A percentile compares a stretch with the other conserved stretches of the same genome.
These are phyloP conservation scores for Penicillium sp. DNA, from an alignment of 2,329 filamentous ascomycete genomes.

Conservation along the genomic window DNA sequence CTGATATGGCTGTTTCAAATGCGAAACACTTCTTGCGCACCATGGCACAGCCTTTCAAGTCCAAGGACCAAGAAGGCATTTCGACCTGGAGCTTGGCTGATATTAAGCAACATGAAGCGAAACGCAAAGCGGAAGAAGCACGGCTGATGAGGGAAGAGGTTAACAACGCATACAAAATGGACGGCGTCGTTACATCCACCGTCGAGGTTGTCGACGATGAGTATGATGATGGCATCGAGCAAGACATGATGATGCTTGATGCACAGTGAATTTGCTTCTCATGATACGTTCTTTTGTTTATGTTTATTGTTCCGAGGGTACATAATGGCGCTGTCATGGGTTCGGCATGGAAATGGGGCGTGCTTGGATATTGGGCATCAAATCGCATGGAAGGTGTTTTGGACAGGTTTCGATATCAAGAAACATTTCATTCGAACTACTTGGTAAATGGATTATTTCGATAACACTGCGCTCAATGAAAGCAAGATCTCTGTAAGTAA, in stretches of 20 bases:
- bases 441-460: no score
- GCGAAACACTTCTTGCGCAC: constrained; percentile 83
- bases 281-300: constrained; percentile 5
- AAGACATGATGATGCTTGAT: constrained; percentile 41
- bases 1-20: constrained; percentile 86
- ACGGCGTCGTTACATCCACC: constrained; percentile 21
- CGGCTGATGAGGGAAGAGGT: constrained; percentile 54
- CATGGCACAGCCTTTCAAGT: constrained; percentile 86
- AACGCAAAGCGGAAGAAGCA: constrained; percentile 67
- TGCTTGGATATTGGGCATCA: constrained; percentile 16
- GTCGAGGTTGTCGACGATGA: constrained; percentile 28
- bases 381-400: constrained; percentile 23
- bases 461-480: no score
- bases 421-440: no score
- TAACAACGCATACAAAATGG: constrained; percentile 24
- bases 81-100: constrained; percentile 85
- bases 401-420: no score
- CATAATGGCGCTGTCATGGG: constrained; percentile 4
- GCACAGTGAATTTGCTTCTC: constrained; percentile 22
- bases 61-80: constrained; percentile 81
- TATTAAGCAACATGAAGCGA: constrained; percentile 59
- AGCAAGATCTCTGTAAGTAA: no score
- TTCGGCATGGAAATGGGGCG: constrained; percentile 8
- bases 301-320: constrained; percentile 7
- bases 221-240: constrained; percentile 41